Percentiles rank a stretch among this genome's conserved stretches.
phyloP scores from a whole-genome alignment of 2,329 filamentous ascomycete species.

The Arachnopeziza araneosa region DNA sequence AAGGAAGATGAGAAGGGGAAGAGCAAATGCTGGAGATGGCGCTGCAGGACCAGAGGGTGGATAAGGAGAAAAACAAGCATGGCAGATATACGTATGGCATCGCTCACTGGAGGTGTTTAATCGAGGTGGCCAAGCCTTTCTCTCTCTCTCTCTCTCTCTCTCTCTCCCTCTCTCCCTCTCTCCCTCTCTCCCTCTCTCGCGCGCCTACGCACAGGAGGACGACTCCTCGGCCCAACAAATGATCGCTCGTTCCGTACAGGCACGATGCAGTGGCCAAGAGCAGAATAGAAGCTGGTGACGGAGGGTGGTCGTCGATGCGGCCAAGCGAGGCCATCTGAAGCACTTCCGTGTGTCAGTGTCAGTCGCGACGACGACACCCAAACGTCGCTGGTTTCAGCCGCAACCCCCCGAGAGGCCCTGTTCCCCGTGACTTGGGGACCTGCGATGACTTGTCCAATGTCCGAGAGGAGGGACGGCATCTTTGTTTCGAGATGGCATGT shows the following conservation, averaged over 20 bases:
- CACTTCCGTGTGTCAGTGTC: conserved; percentile 21
- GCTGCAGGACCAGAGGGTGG: conserved; percentile 6
- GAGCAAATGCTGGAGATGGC: background rate
- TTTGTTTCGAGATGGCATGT: background rate
- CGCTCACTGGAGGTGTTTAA: too few relatives aligned
- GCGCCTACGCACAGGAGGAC: too few relatives aligned
- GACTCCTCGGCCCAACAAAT: background rate
- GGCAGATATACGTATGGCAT: too few relatives aligned
- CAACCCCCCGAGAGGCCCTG: background rate
- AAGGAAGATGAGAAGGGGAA: background rate
- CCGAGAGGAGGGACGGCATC: background rate
- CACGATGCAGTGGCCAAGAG: background rate
- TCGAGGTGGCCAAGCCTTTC: too few relatives aligned
- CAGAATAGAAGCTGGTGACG: conserved; percentile 5
- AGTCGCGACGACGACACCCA: conserved; percentile 16
- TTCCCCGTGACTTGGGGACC: conserved; percentile 9
- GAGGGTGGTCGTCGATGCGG: conserved; percentile 11
- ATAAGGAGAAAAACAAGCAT: too few relatives aligned
- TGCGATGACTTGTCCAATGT: background rate
- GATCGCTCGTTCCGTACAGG: background rate
- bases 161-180: too few relatives aligned
- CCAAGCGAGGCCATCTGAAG: conserved; percentile 18
- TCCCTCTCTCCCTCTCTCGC: too few relatives aligned
- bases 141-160: too few relatives aligned
- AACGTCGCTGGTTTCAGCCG: conserved; percentile 21